These are phyloP conservation scores for Lecanicillium sp. DNA, from an alignment of 2,329 filamentous ascomycete genomes.

Conservation along the genomic window DNA sequence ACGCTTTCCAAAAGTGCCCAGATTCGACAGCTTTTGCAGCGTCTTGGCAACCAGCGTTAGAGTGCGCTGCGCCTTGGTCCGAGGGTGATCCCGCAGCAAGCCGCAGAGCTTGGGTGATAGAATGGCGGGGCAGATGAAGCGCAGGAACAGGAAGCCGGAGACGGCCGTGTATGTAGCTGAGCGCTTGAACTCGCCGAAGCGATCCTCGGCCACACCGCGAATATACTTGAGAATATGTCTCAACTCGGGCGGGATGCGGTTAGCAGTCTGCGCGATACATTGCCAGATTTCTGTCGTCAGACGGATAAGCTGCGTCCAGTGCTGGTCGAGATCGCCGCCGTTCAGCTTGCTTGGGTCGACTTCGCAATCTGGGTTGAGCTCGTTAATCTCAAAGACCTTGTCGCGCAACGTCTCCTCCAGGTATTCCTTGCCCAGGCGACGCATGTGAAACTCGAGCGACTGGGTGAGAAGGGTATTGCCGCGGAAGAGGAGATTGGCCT, in stretches of 20 bases:
- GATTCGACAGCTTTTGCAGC: constrained; percentile 82
- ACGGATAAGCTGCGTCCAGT: constrained; percentile 72
- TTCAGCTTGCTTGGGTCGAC: constrained; percentile 80
- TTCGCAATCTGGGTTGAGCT: constrained; percentile 86
- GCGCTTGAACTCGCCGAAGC: constrained; percentile 86
- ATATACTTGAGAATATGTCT: constrained; percentile 86
- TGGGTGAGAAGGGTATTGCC: constrained; percentile 94
- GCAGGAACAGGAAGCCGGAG: constrained; percentile 87
- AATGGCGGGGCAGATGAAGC: constrained; percentile 95
- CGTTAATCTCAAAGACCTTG: constrained; percentile 83
- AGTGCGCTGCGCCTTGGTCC: constrained; percentile 75
- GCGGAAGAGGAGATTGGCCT: constrained; percentile 91
- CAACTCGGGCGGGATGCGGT: constrained; percentile 72
- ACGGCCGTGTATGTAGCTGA: constrained; percentile 91
- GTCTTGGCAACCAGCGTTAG: constrained; percentile 90
- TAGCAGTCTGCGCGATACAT: constrained; percentile 68
- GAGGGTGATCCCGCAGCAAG: constrained; percentile 74
- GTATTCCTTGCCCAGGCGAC: constrained; percentile 86
- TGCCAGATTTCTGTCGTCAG: constrained; percentile 82
- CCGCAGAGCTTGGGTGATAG: constrained; percentile 92
- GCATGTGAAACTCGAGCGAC: constrained; percentile 92
- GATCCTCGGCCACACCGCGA: constrained; percentile 84
- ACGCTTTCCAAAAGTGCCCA: constrained; percentile 87
- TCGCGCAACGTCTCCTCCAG: constrained; percentile 80
- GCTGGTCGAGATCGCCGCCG: constrained; percentile 69